Conservation (phyloP, 106 monocot genomes). For the Apostasia ramifera region DNA sequence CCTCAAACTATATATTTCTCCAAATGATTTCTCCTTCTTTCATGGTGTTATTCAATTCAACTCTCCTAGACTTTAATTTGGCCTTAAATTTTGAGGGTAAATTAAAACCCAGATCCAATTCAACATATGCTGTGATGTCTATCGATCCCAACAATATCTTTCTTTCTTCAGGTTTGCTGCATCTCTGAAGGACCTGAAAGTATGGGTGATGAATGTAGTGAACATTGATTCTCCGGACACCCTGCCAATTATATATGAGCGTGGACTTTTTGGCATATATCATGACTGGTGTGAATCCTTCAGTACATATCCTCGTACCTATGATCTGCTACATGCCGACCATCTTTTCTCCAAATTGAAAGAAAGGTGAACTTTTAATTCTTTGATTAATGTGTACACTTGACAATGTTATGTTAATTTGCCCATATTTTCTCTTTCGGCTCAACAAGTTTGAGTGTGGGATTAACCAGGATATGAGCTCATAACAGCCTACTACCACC, state of each 20-base stretch:
- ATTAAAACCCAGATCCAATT: no score
- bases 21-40: no score
- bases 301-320: constrained; percentile 69
- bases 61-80: no score
- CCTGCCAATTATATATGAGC: constrained; percentile 57
- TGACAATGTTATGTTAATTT: background rate
- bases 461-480: no score
- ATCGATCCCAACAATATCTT: background rate
- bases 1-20: no score
- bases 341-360: constrained; percentile 62
- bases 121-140: no score
- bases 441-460: no score
- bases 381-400: background rate
- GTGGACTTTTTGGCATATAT: constrained; percentile 65
- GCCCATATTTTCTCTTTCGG: no score
- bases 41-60: no score
- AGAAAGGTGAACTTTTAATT: constrained; percentile 42
- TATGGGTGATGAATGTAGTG: constrained; percentile 98
- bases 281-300: constrained; percentile 80
- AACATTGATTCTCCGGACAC: constrained; percentile 71
- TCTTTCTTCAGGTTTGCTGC: constrained; percentile 69
- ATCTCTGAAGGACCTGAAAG: constrained; percentile 64
- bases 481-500: no score
- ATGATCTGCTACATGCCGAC: constrained; percentile 65
- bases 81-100: no score